A percentile compares a stretch with the other conserved stretches of the same genome.
Evolutionary conservation across 2,329 filamentous ascomycete genomes (phyloP).

Genomic region (Botryotinia convoluta): DNA sequence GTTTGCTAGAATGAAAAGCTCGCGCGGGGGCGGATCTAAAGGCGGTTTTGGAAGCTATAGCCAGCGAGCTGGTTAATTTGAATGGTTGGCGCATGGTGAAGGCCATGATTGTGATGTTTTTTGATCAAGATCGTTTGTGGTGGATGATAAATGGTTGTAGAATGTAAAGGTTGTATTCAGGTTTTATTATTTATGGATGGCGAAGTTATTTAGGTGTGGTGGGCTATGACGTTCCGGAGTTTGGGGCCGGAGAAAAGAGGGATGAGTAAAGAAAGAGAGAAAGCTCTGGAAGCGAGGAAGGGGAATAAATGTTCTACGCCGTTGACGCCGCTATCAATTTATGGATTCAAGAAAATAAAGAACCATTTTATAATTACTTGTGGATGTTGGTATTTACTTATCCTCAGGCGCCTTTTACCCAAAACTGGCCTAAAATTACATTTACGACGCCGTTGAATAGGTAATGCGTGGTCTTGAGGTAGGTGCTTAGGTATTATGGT

Average conservation of each 20-base stretch:
- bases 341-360: neutral
- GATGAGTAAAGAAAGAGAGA: conserved; percentile 20
- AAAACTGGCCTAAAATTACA: too few relatives aligned
- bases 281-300: conserved; percentile 18
- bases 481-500: neutral
- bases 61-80: conserved; percentile 57
- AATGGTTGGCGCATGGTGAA: conserved; percentile 64
- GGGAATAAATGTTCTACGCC: neutral
- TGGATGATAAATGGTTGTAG: neutral
- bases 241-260: conserved; percentile 12
- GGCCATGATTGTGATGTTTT: conserved; percentile 49
- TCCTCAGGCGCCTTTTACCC: too few relatives aligned
- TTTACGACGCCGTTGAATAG: too few relatives aligned
- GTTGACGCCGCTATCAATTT: neutral
- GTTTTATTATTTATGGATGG: neutral
- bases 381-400: neutral
- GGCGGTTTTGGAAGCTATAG: conserved; percentile 46
- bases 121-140: neutral
- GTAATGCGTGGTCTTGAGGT: neutral
- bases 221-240: conserved; percentile 18
- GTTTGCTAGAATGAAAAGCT: conserved; percentile 55
- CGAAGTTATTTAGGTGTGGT: neutral
- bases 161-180: neutral
- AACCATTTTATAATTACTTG: neutral
- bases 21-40: conserved; percentile 51